phyloP scores from a whole-genome alignment of 176 grass and related monocot genomes.

The Otatea glauca region DNA sequence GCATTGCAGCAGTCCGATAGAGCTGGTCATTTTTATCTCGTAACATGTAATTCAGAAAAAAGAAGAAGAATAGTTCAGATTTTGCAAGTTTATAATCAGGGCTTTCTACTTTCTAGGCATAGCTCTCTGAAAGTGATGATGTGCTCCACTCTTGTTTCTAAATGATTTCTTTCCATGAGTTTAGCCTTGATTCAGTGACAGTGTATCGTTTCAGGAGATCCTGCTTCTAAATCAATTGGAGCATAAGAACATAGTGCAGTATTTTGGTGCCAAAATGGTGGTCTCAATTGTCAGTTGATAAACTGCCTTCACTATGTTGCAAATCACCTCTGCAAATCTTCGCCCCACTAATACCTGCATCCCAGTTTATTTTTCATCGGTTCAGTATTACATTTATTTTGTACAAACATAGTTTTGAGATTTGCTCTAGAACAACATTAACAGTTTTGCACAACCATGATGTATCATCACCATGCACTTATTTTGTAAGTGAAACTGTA shows the following conservation, averaged over 20 bases:
- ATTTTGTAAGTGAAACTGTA: too few species aligned
- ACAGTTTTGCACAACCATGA: not conserved
- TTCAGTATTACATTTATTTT: not conserved
- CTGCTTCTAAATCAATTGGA: conserved; percentile 58
- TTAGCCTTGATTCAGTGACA: too few species aligned
- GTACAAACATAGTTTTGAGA: not conserved
- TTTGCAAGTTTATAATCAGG: not conserved
- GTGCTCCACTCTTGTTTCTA: too few species aligned
- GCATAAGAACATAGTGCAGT: conserved; percentile 32
- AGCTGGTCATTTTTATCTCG: not conserved
- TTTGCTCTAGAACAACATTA: not conserved
- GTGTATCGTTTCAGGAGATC: conserved; percentile 28
- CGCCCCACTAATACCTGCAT: not conserved
- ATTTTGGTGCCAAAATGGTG: conserved; percentile 66
- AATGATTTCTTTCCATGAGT: too few species aligned
- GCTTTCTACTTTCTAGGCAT: not conserved
- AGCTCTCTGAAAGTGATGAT: too few species aligned
- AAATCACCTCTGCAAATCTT: not conserved
- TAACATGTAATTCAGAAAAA: not conserved
- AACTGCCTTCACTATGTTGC: not conserved
- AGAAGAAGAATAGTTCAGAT: not conserved
- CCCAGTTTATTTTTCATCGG: too few species aligned
- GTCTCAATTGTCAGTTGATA: not conserved
- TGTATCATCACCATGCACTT: not conserved
- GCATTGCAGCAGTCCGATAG: not conserved